Conservation (phyloP, 163 green algal species). For the Chlorella variabilis region DNA sequence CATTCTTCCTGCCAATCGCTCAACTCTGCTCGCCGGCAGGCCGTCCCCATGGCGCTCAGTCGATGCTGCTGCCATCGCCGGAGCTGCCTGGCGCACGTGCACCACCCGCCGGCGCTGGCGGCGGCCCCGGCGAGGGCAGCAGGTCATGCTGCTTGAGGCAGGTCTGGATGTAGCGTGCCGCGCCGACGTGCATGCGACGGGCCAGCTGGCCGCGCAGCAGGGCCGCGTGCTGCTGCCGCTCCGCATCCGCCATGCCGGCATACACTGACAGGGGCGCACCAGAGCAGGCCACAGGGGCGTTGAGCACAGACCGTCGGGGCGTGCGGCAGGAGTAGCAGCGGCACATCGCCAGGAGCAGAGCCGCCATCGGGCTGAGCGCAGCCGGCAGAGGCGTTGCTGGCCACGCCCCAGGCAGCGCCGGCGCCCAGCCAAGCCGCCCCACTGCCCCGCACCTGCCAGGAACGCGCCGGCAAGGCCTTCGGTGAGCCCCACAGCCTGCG, state of each 20-base stretch:
- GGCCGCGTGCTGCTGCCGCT: not conserved
- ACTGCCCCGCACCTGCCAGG: not conserved
- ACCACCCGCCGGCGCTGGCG: too few relatives aligned
- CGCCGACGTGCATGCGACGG: too few relatives aligned
- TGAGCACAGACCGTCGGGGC: too few relatives aligned
- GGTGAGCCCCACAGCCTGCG: not conserved
- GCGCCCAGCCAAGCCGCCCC: too few relatives aligned
- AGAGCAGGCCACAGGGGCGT: not conserved
- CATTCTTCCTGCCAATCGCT: too few relatives aligned
- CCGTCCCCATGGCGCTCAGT: too few relatives aligned
- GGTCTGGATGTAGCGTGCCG: not conserved
- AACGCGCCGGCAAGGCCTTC: not conserved
- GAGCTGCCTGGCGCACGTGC: not conserved
- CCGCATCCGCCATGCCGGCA: not conserved
- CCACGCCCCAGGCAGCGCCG: too few relatives aligned
- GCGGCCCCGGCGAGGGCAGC: not conserved
- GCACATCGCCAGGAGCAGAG: too few relatives aligned
- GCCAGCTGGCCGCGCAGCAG: not conserved
- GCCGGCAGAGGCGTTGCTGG: too few relatives aligned
- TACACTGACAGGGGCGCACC: not conserved
- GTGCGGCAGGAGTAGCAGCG: too few relatives aligned
- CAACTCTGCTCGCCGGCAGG: too few relatives aligned
- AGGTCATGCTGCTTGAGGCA: not conserved
- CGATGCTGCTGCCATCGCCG: not conserved
- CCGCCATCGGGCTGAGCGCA: too few relatives aligned